Evolutionary conservation across 306 rosid species (phyloP).

Genomic region (Cicer yamashitae): DNA sequence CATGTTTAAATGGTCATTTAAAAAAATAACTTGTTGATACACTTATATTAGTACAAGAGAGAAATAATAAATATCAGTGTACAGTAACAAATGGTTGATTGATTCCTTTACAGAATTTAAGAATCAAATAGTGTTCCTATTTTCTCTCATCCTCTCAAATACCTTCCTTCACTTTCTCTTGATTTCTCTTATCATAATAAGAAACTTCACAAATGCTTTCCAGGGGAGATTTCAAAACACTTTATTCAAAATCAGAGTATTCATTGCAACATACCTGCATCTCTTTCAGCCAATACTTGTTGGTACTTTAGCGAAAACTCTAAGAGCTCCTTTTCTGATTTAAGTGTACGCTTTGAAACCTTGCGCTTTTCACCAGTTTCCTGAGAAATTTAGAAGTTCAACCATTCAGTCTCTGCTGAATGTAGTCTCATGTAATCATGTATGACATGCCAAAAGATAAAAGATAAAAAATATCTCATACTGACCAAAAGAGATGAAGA

Average conservation of each 20-base stretch:
- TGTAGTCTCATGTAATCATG: conserved; percentile 11
- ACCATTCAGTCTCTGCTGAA: conserved; percentile 27
- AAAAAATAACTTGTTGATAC: background rate
- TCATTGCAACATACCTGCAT: conserved; percentile 66
- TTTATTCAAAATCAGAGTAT: conserved; percentile 34
- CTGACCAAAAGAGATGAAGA: conserved; percentile 18
- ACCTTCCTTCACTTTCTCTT: conserved; percentile 9
- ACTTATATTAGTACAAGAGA: conserved; percentile 8
- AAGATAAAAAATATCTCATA: conserved; percentile 6
- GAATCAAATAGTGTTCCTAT: background rate
- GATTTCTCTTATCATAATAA: background rate
- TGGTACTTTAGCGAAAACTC: conserved; percentile 91
- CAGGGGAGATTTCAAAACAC: conserved; percentile 31
- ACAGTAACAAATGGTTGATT: background rate
- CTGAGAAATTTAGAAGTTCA: conserved; percentile 52
- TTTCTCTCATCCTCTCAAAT: conserved; percentile 10
- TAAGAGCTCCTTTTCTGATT: conserved; percentile 89
- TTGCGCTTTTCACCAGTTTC: conserved; percentile 82
- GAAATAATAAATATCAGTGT: conserved; percentile 9
- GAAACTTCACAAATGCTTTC: conserved; percentile 39
- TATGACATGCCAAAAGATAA: conserved; percentile 21
- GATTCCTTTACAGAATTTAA: background rate
- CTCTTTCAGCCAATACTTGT: conserved; percentile 89
- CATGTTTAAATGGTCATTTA: conserved; percentile 29
- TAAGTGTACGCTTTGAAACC: conserved; percentile 73